phyloP scores from a whole-genome alignment of 106 monocot species.

The Hemerocallis citrina region DNA sequence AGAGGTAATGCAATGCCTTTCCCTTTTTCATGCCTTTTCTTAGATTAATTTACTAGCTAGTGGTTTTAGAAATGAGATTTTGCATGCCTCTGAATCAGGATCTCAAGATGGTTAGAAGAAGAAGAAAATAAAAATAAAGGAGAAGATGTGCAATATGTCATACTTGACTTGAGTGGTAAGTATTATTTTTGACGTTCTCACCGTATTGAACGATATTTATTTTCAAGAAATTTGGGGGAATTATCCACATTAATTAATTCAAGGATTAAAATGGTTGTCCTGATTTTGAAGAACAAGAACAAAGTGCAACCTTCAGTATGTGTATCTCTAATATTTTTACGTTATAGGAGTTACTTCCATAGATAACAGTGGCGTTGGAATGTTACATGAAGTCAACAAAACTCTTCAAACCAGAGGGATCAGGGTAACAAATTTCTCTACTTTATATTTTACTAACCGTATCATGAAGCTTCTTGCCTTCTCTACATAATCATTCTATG shows the following conservation, averaged over 20 bases:
- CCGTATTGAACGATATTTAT: too few species aligned
- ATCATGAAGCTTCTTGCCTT: too few species aligned
- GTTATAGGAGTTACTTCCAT: conserved; percentile 13
- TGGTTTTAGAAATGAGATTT: too few species aligned
- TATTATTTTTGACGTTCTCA: too few species aligned
- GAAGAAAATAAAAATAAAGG: conserved; percentile 22
- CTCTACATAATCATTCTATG: too few species aligned
- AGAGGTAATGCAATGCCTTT: conserved; percentile 31
- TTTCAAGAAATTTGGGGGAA: too few species aligned
- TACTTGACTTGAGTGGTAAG: conserved; percentile 50
- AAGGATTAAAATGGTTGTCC: too few species aligned
- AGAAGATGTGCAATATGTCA: conserved; percentile 23
- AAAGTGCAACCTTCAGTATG: too few species aligned
- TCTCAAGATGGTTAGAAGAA: conserved; percentile 44
- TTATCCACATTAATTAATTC: too few species aligned
- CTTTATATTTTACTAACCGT: neutral
- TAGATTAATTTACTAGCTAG: neutral
- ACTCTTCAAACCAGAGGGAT: conserved; percentile 11
- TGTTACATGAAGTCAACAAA: conserved; percentile 8
- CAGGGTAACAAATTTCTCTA: conserved; percentile 2
- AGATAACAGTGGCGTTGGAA: conserved; percentile 12
- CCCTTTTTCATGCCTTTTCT: neutral
- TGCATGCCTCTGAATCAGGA: conserved; percentile 23
- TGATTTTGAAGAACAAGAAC: too few species aligned
- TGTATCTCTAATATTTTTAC: too few species aligned